These are phyloP conservation scores for Rhizophagus clarus DNA, from an alignment of 192 early-diverging fungal genomes.

Conservation along the genomic window DNA sequence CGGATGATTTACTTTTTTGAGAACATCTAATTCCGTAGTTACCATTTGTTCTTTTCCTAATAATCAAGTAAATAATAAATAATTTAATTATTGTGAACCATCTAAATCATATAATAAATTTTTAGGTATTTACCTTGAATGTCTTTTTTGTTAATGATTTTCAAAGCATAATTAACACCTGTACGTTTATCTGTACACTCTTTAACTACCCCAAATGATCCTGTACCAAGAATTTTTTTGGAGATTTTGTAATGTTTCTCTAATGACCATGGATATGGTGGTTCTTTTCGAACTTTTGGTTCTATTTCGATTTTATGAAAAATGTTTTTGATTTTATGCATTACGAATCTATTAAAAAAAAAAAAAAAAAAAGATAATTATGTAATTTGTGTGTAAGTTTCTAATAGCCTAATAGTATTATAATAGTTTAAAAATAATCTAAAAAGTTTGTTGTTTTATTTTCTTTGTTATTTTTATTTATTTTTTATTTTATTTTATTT, in stretches of 20 bases:
- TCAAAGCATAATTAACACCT: constrained; percentile 64
- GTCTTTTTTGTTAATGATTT: constrained; percentile 70
- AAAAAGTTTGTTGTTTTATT: too few species aligned
- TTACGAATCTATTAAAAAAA: background rate
- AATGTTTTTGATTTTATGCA: background rate
- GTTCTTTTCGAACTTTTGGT: background rate
- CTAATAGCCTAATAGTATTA: too few species aligned
- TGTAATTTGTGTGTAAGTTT: too few species aligned
- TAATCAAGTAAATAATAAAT: too few species aligned
- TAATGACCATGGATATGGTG: background rate
- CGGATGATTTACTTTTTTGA: constrained; percentile 75
- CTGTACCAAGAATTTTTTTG: constrained; percentile 49
- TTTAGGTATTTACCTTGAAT: constrained; percentile 42
- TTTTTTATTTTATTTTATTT: too few species aligned
- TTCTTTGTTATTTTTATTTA: too few species aligned
- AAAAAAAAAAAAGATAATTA: too few species aligned
- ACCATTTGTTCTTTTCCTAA: constrained; percentile 68
- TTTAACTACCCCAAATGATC: constrained; percentile 68
- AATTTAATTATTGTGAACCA: too few species aligned
- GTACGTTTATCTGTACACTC: constrained; percentile 63
- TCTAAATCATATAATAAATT: background rate
- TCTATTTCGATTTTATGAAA: background rate
- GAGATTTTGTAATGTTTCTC: constrained; percentile 45
- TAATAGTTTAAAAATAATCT: too few species aligned
- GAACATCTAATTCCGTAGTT: constrained; percentile 67